Percentiles rank a stretch among this genome's conserved stretches.
These are phyloP conservation scores for Digitaria exilis DNA, from an alignment of 202 grass and related monocot genomes.

Conservation along the genomic window DNA sequence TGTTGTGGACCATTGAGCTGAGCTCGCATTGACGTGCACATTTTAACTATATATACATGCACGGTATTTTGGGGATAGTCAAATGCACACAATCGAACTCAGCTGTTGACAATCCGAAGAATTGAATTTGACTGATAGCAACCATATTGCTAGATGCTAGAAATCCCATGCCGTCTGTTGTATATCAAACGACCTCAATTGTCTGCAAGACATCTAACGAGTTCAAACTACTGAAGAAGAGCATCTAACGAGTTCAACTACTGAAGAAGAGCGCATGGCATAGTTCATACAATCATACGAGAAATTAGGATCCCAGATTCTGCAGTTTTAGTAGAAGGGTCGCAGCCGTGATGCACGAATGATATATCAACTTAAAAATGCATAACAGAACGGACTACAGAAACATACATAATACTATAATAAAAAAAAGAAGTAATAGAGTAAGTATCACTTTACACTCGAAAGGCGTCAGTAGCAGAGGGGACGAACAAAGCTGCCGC, in stretches of 20 bases:
- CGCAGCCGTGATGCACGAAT: background rate
- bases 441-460: slow-evolving; percentile 36
- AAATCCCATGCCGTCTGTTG: background rate
- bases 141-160: no score
- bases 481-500: background rate
- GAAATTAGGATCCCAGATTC: no score
- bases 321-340: background rate
- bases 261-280: background rate
- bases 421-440: no score
- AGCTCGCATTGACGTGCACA: background rate
- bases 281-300: no score
- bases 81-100: background rate
- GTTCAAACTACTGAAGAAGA: no score
- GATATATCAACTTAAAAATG: background rate
- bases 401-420: no score
- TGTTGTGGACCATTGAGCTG: no score
- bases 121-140: background rate
- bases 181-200: background rate
- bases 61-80: background rate
- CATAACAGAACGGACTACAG: background rate
- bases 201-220: background rate
- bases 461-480: background rate
- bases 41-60: background rate
- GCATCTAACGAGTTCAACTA: background rate
- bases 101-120: background rate